Evolutionary conservation across 1,284 basidiomycete species (phyloP), one percentile per base, ranked within the genome.

Genomic region (Leccinum subatratum): DNA sequence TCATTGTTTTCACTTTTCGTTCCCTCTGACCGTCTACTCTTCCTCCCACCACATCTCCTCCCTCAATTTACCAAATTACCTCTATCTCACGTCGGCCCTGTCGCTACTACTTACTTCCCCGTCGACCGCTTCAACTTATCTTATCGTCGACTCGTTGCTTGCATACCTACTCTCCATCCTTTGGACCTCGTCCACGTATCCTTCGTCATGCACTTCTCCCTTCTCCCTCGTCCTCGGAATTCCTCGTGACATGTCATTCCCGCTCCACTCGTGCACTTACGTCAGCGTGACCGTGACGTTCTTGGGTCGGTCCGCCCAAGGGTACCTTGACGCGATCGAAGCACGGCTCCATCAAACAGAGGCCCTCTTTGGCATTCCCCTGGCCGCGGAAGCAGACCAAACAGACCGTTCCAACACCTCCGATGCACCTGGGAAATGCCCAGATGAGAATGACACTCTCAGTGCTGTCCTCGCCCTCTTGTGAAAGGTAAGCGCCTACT

Each of bases 261-360:
- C 57, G 11, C 58, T 7, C 37, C 54, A 57, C 57, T 60, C 54
- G 16, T 34, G 56, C 45, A 34, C 45, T 62, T 62, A 62, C 61
- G 62, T 56, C 48, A 76, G 75, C 69, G 18, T 94, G 25, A 25
- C 25, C 25, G 25, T 25, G 25, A 94, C 92, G 1, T 94, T 91
- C 76, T 81, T 93, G 54, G 92, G 92, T 2, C 90, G 90, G 91
- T 2, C 92, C 92, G 8, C 92, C 92, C 14, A 93, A 93, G 73
- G 93, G 3, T 95, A 95, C 80, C 94, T 95, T 74, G 92, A 95
- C 75, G 92, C 92, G 30, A 93, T 95, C 72, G 93, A 95, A 77
- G 91, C 91, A 12, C 86, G 93, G 12, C 80, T 95, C 11, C 93
- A 95, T 72, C 92, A 94, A 73, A 92, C 92, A 54, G 93, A 95